These are phyloP conservation scores for Petunia hybrid DNA, from an alignment of 305 asterid genomes.

Conservation along the genomic window DNA sequence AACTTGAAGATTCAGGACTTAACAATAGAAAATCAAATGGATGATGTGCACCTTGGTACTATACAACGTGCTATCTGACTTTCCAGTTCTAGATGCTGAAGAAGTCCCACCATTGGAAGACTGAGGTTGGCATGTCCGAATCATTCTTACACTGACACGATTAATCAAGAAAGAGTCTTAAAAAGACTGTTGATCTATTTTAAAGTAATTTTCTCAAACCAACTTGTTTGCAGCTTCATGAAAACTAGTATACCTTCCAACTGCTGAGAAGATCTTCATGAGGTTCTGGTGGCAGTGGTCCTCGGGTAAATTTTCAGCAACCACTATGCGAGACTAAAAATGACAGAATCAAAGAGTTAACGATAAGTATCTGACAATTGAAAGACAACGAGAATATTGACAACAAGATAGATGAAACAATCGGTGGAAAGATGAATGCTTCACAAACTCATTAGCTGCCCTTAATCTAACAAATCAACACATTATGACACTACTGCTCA, in stretches of 20 bases:
- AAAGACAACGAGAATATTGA: conserved; percentile 13
- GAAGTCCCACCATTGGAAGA: conserved; percentile 54
- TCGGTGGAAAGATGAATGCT: not conserved
- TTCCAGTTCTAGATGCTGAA: conserved; percentile 63
- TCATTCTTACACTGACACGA: conserved; percentile 78
- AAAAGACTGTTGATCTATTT: not conserved
- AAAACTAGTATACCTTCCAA: conserved; percentile 66
- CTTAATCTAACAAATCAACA: not conserved
- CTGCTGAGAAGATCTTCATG: conserved; percentile 81
- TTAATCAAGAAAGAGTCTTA: conserved; percentile 9
- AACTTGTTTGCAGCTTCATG: not conserved
- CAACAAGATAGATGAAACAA: conserved; percentile 4
- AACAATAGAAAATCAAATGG: not conserved
- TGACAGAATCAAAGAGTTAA: not conserved
- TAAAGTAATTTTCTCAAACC: not conserved
- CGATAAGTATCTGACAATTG: not conserved
- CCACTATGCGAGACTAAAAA: conserved; percentile 73
- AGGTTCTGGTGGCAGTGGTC: conserved; percentile 96
- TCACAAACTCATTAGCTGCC: not conserved
- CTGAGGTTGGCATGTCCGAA: conserved; percentile 90
- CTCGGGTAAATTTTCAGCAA: conserved; percentile 91
- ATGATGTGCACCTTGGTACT: conserved; percentile 69
- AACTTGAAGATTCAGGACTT: not conserved
- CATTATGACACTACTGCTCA: not conserved
- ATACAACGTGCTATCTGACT: conserved; percentile 64